Evolutionary conservation across 257 asterid genomes (phyloP).

Genomic region (Ballota nigra): DNA sequence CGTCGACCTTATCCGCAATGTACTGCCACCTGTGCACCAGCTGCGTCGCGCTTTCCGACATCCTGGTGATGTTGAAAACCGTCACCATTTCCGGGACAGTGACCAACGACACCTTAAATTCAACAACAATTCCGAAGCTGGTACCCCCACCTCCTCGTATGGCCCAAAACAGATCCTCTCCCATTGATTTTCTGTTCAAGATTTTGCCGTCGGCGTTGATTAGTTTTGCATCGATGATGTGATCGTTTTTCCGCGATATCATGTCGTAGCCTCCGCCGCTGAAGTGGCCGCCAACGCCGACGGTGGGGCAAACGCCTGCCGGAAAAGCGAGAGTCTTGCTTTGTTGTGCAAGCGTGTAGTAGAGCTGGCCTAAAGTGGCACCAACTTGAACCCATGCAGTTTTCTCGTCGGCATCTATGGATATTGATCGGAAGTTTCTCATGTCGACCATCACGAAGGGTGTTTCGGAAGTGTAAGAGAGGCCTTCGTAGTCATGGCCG

Average conservation of each 20-base stretch:
- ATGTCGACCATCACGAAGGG: slow-evolving; percentile 34
- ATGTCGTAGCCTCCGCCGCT: not conserved
- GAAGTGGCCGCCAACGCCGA: slow-evolving; percentile 23
- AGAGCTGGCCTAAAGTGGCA: slow-evolving; percentile 26
- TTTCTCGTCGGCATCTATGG: not conserved
- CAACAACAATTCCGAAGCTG: slow-evolving; percentile 31
- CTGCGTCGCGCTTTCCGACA: slow-evolving; percentile 14
- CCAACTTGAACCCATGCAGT: slow-evolving; percentile 39
- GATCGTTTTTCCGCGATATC: not conserved
- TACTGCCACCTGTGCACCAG: slow-evolving; percentile 31
- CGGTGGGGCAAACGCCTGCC: slow-evolving; percentile 3
- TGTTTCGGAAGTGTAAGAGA: slow-evolving; percentile 21
- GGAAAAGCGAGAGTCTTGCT: not conserved
- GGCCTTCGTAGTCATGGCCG: slow-evolving; percentile 45
- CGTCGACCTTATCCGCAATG: slow-evolving; percentile 24
- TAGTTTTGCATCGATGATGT: slow-evolving; percentile 14
- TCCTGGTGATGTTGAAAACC: slow-evolving; percentile 28
- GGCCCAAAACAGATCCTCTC: slow-evolving; percentile 17
- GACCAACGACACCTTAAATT: slow-evolving; percentile 19
- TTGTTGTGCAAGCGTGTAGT: not conserved
- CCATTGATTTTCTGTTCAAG: slow-evolving; percentile 3
- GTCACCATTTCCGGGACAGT: slow-evolving; percentile 29
- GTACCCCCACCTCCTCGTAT: slow-evolving; percentile 37
- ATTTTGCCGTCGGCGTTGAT: slow-evolving; percentile 9
- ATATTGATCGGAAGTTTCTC: slow-evolving; percentile 27